Percentiles rank a stretch among this genome's conserved stretches.
These are phyloP conservation scores for Aspergillus carbonarius DNA, from an alignment of 2,329 filamentous ascomycete genomes.

Conservation along the genomic window DNA sequence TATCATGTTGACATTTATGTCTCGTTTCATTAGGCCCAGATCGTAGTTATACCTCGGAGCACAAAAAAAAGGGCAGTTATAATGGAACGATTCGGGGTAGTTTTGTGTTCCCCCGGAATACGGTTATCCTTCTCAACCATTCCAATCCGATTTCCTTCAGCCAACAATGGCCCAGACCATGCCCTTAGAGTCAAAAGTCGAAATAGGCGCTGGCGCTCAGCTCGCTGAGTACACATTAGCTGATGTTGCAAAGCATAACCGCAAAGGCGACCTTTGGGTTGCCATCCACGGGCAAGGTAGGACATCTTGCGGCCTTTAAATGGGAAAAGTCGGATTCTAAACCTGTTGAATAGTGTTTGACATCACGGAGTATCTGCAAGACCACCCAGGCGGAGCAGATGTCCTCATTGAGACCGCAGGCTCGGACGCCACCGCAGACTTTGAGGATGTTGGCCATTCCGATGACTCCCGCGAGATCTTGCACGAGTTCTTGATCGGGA, in stretches of 20 bases:
- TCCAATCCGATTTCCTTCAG: not conserved
- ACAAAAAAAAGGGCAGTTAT: not conserved
- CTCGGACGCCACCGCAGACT: constrained; percentile 41
- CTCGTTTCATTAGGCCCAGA: constrained; percentile 1
- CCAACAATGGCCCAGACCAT: not conserved
- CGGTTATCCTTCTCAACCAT: not conserved
- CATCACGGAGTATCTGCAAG: constrained; percentile 56
- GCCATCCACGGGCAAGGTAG: constrained; percentile 58
- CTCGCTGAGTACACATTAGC: constrained; percentile 25
- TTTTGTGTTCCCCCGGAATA: not conserved
- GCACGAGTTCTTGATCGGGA: constrained; percentile 37
- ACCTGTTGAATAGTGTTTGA: constrained; percentile 28
- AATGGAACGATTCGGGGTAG: not conserved
- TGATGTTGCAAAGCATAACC: constrained; percentile 52
- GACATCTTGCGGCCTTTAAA: not conserved
- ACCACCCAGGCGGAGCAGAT: constrained; percentile 54
- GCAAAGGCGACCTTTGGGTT: constrained; percentile 53
- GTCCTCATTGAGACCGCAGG: constrained; percentile 42
- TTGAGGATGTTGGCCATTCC: constrained; percentile 45
- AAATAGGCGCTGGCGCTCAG: not conserved
- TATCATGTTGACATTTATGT: constrained; percentile 3
- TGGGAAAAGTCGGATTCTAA: not conserved
- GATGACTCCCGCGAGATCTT: constrained; percentile 45
- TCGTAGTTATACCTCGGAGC: not conserved
- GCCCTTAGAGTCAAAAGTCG: not conserved